These are phyloP conservation scores for Meripilus lineatus DNA, from an alignment of 1,284 basidiomycete genomes.

Conservation along the genomic window DNA sequence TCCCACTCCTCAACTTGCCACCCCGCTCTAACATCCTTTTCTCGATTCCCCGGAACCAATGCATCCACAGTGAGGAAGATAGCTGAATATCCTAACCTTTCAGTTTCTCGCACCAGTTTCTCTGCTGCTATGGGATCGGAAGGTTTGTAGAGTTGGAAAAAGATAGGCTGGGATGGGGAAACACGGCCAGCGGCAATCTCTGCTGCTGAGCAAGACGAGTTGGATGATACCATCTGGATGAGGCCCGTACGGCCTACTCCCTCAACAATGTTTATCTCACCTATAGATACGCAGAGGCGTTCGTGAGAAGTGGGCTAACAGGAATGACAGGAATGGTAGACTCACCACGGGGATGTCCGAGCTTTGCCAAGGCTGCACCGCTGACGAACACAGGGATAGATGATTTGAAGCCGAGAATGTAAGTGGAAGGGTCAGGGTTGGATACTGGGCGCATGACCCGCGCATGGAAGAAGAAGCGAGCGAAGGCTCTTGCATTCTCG, in stretches of 20 bases:
- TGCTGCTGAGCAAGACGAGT: constrained; percentile 74
- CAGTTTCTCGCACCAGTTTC: constrained; percentile 69
- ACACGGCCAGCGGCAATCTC: constrained; percentile 63
- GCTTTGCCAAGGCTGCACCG: constrained; percentile 84
- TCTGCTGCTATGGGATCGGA: constrained; percentile 64
- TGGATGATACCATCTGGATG: constrained; percentile 88
- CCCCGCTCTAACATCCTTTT: constrained; percentile 67
- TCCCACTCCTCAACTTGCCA: constrained; percentile 62
- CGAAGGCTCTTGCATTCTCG: constrained; percentile 73
- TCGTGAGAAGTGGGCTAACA: not conserved
- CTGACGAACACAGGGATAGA: constrained; percentile 81
- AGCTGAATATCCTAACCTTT: constrained; percentile 72
- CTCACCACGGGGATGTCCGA: constrained; percentile 79
- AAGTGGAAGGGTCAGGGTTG: constrained; percentile 69
- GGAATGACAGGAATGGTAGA: not conserved
- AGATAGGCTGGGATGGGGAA: constrained; percentile 61
- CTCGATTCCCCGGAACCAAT: constrained; percentile 80
- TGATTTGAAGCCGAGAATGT: constrained; percentile 71
- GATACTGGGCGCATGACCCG: constrained; percentile 73
- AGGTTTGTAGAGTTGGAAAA: constrained; percentile 90
- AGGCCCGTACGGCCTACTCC: constrained; percentile 70
- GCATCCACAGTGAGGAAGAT: constrained; percentile 93
- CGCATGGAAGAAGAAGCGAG: constrained; percentile 78
- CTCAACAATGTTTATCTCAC: constrained; percentile 80
- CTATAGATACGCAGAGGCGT: constrained; percentile 27